Percentiles rank a stretch among this genome's conserved stretches.
These are phyloP conservation scores for Dendrobium nobile DNA, from an alignment of 106 monocot genomes.

Conservation along the genomic window DNA sequence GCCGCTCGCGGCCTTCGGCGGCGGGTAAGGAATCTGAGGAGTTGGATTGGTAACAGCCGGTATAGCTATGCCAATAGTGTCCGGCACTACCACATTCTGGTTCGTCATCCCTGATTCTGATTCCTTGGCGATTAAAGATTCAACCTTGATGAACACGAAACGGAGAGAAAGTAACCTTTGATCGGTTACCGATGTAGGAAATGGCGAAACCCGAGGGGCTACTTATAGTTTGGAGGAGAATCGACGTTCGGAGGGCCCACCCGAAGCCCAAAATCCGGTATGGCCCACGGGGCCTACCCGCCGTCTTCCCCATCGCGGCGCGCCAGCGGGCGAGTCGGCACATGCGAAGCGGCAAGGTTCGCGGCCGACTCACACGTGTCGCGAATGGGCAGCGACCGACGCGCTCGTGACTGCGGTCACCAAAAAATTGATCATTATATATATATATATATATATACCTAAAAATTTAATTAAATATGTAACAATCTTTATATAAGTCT, in stretches of 20 bases:
- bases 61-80: constrained; percentile 9
- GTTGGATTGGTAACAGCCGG: constrained; percentile 14
- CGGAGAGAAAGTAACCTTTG: background rate
- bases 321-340: background rate
- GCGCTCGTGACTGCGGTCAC: background rate
- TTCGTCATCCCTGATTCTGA: constrained; percentile 37
- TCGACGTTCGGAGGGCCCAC: background rate
- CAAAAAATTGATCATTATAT: no score
- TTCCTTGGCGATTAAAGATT: background rate
- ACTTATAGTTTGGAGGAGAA: constrained; percentile 6
- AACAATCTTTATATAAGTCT: no score
- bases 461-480: no score
- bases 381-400: background rate
- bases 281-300: constrained; percentile 1
- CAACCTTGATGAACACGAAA: background rate
- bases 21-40: constrained; percentile 14
- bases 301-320: background rate
- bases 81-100: constrained; percentile 47
- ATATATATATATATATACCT: no score
- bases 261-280: background rate
- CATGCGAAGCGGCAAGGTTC: background rate
- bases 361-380: background rate
- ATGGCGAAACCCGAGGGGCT: constrained; percentile 1
- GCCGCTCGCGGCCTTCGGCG: constrained; percentile 5
- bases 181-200: background rate